phyloP scores from a whole-genome alignment of 257 asterid species.

The Penstemon barbatus region DNA sequence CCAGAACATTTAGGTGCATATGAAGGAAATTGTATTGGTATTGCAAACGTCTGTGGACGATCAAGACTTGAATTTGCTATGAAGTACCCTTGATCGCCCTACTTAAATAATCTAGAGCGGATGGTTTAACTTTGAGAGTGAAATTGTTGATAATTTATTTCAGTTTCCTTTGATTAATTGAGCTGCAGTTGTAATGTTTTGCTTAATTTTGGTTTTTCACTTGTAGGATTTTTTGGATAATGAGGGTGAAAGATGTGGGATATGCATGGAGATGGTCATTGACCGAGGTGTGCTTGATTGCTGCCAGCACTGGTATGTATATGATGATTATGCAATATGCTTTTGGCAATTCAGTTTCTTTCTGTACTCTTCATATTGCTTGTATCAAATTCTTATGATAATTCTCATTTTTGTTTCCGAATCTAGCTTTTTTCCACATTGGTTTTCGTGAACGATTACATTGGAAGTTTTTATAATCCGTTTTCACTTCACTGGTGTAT shows the following conservation, averaged over 20 bases:
- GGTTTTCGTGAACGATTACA: background rate
- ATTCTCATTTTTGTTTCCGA: background rate
- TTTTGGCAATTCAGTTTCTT: slow-evolving; percentile 11
- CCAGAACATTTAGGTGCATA: too few species aligned
- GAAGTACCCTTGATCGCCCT: background rate
- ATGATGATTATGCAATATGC: slow-evolving; percentile 19
- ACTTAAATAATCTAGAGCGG: background rate
- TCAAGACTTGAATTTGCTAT: background rate
- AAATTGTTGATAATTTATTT: slow-evolving; percentile 12
- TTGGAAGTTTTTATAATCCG: background rate
- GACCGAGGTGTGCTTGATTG: slow-evolving; percentile 98
- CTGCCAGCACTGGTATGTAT: slow-evolving; percentile 89
- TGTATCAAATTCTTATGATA: slow-evolving; percentile 3
- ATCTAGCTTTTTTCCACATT: background rate
- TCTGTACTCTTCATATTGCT: background rate
- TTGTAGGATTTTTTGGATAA: slow-evolving; percentile 65
- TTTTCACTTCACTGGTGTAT: background rate
- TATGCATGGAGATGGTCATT: slow-evolving; percentile 84
- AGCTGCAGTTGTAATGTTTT: background rate
- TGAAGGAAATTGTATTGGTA: too few species aligned
- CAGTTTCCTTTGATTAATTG: background rate
- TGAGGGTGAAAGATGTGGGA: slow-evolving; percentile 95
- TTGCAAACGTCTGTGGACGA: too few species aligned
- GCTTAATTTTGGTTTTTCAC: slow-evolving; percentile 21
- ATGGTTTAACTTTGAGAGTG: slow-evolving; percentile 18